Evolutionary conservation across 352 stramenopile species (phyloP).

Genomic region (Pythium myriotylum): DNA sequence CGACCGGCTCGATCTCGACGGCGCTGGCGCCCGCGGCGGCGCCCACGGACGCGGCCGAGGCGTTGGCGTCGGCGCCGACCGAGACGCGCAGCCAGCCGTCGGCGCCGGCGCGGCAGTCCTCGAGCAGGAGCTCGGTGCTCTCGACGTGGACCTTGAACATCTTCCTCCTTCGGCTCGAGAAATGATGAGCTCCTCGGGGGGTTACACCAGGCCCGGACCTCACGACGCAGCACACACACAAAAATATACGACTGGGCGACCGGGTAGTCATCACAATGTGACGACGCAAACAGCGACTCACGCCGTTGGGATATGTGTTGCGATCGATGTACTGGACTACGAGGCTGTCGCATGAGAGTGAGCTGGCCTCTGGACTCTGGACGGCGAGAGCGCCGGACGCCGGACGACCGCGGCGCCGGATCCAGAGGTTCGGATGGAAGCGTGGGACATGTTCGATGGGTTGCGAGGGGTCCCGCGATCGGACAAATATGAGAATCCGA

Average conservation of each 20-base stretch:
- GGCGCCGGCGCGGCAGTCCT: slow-evolving; percentile 76
- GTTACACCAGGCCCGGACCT: background rate
- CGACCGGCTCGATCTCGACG: slow-evolving; percentile 52
- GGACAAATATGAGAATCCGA: too few relatives aligned
- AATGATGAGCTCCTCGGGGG: background rate
- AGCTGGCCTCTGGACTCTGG: too few relatives aligned
- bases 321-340: too few relatives aligned
- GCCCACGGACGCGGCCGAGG: background rate
- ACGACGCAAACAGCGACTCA: too few relatives aligned
- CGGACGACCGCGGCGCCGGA: too few relatives aligned
- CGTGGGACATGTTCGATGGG: slow-evolving; percentile 2
- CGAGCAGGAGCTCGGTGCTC: slow-evolving; percentile 67
- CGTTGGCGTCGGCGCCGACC: slow-evolving; percentile 6
- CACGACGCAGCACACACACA: too few relatives aligned
- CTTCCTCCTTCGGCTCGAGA: background rate
- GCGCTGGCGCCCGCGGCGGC: slow-evolving; percentile 12
- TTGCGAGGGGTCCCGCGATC: background rate
- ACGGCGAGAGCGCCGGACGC: too few relatives aligned
- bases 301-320: too few relatives aligned
- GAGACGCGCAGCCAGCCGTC: slow-evolving; percentile 52
- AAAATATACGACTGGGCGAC: background rate
- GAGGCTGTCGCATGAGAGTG: too few relatives aligned
- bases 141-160: slow-evolving; percentile 87
- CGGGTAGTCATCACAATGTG: slow-evolving; percentile 8
- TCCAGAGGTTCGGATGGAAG: background rate